Evolutionary conservation across 192 early-diverging fungal genomes (phyloP).

Genomic region (Backusella westeae): DNA sequence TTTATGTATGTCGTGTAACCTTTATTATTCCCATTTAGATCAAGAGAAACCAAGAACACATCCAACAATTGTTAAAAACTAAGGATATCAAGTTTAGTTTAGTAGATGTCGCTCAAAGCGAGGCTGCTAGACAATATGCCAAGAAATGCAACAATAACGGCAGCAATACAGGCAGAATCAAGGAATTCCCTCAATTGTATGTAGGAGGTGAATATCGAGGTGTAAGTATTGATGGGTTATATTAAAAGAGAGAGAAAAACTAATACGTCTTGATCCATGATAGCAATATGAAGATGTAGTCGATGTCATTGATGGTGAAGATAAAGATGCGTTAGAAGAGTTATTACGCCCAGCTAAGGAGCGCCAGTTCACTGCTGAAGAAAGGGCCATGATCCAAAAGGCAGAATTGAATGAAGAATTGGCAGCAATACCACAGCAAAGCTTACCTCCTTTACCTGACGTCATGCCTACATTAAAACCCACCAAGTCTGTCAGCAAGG

Average conservation of each 20-base stretch:
- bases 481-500: background rate
- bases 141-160: constrained; percentile 37
- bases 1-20: background rate
- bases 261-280: background rate
- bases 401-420: constrained; percentile 8
- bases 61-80: constrained; percentile 35
- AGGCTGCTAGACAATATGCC: constrained; percentile 41
- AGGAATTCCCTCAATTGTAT: constrained; percentile 47
- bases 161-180: constrained; percentile 24
- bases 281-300: constrained; percentile 29
- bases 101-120: constrained; percentile 41
- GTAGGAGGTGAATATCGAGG: constrained; percentile 48
- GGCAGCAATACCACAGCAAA: background rate
- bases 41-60: constrained; percentile 45
- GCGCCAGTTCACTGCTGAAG: constrained; percentile 8
- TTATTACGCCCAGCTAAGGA: constrained; percentile 19
- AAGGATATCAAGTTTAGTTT: constrained; percentile 43
- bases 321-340: constrained; percentile 11
- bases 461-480: constrained; percentile 9
- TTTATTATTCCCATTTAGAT: constrained; percentile 17
- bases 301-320: constrained; percentile 10
- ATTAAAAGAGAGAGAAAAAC: background rate
- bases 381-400: constrained; percentile 14
- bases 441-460: constrained; percentile 14
- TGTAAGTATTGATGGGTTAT: constrained; percentile 17